phyloP scores from a whole-genome alignment of 2,329 filamentous ascomycete genomes.

The Alternaria ethzedia region DNA sequence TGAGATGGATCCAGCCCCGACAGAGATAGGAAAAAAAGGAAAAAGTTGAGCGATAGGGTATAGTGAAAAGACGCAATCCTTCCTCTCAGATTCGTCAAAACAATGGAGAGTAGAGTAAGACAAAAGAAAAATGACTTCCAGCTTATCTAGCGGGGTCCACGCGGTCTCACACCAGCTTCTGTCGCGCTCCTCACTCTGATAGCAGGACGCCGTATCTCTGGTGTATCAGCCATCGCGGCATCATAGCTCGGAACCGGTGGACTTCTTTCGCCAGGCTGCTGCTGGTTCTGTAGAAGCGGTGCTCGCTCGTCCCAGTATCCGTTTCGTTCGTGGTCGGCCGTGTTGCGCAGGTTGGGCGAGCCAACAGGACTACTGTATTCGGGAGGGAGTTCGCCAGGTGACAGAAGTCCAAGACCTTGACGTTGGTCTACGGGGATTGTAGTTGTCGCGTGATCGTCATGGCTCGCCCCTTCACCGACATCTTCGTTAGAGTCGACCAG shows the following conservation, averaged over 20 bases:
- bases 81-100: neutral
- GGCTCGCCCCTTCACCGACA: conserved; percentile 73
- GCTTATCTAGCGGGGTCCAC: conserved; percentile 20
- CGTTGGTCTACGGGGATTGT: conserved; percentile 14
- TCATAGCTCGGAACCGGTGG: conserved; percentile 85
- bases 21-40: neutral
- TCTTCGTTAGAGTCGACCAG: conserved; percentile 71
- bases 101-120: conserved; percentile 8
- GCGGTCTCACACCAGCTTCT: conserved; percentile 23
- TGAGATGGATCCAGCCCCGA: neutral
- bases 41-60: conserved; percentile 6
- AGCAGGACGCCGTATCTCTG: conserved; percentile 27
- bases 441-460: conserved; percentile 31
- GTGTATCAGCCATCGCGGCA: conserved; percentile 76
- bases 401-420: conserved; percentile 44
- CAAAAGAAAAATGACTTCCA: conserved; percentile 13
- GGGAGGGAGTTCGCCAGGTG: conserved; percentile 53
- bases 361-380: conserved; percentile 56
- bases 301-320: conserved; percentile 59
- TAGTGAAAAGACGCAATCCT: conserved; percentile 1
- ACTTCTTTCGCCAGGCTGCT: conserved; percentile 26
- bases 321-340: conserved; percentile 51
- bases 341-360: conserved; percentile 60
- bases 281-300: conserved; percentile 44
- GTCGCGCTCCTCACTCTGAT: conserved; percentile 36